These are phyloP conservation scores for Cenchrus fungigraminus DNA, from an alignment of 176 grass and related monocot genomes.

Conservation along the genomic window DNA sequence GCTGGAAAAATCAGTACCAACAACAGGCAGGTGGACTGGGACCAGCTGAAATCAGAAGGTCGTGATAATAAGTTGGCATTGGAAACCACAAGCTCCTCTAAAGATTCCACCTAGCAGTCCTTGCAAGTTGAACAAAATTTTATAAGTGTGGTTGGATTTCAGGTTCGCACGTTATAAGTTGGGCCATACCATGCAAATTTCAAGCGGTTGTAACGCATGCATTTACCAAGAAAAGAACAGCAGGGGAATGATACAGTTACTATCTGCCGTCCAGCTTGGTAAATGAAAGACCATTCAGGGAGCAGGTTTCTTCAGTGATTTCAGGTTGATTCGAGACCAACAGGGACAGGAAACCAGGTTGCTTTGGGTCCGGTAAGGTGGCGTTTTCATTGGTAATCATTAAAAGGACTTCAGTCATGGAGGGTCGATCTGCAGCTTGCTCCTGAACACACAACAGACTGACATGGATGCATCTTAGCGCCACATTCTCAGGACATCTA, in stretches of 20 bases:
- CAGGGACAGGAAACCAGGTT: constrained; percentile 58
- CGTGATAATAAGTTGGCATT: background rate
- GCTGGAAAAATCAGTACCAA: background rate
- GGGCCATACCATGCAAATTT: background rate
- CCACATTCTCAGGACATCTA: constrained; percentile 34
- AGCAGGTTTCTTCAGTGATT: constrained; percentile 15
- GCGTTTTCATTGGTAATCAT: constrained; percentile 45
- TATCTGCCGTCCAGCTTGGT: constrained; percentile 43
- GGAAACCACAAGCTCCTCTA: background rate
- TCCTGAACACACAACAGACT: constrained; percentile 59
- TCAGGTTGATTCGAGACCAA: constrained; percentile 24
- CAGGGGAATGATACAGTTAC: background rate
- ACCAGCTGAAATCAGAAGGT: background rate
- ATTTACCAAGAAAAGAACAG: background rate
- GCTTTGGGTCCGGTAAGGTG: constrained; percentile 39
- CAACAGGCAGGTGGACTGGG: background rate
- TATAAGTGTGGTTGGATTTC: background rate
- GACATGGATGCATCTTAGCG: constrained; percentile 46
- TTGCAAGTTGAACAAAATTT: background rate
- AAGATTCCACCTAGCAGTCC: background rate
- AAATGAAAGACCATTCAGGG: constrained; percentile 50
- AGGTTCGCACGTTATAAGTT: background rate
- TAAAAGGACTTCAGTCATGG: constrained; percentile 38
- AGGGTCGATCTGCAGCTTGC: constrained; percentile 45
- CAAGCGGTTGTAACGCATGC: background rate